Evolutionary conservation across 2,329 filamentous ascomycete genomes (phyloP).

Genomic region (Stemphylium lycopersici): DNA sequence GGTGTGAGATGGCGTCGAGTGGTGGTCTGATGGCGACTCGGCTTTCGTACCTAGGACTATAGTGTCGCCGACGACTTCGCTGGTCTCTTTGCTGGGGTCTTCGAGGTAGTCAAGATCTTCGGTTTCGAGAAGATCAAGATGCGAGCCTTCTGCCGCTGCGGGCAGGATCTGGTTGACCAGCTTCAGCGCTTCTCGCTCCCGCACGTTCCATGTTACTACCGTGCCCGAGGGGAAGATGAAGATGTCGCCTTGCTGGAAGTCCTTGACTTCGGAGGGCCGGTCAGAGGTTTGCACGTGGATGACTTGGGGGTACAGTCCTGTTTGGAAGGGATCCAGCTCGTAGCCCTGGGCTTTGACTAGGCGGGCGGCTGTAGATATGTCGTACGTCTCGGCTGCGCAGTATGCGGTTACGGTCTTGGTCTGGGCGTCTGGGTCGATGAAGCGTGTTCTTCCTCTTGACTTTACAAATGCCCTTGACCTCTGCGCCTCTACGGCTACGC

Average conservation of each 20-base stretch:
- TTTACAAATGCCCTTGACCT: conserved; percentile 61
- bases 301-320: conserved; percentile 68
- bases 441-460: conserved; percentile 51
- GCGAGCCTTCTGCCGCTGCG: conserved; percentile 75
- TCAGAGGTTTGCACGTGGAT: conserved; percentile 62
- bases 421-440: conserved; percentile 54
- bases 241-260: conserved; percentile 73
- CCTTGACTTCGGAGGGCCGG: conserved; percentile 48
- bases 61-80: conserved; percentile 82
- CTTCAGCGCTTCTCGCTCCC: conserved; percentile 69
- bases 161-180: conserved; percentile 69
- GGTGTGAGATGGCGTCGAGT: not conserved
- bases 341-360: conserved; percentile 65
- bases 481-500: conserved; percentile 87
- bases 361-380: conserved; percentile 63
- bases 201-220: conserved; percentile 88
- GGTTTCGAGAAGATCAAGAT: conserved; percentile 75
- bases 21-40: conserved; percentile 25
- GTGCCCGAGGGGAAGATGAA: conserved; percentile 97
- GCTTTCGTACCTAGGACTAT: conserved; percentile 83
- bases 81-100: conserved; percentile 74
- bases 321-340: conserved; percentile 66
- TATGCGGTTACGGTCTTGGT: conserved; percentile 67
- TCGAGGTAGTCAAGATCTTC: conserved; percentile 89
- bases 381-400: conserved; percentile 71